Evolutionary conservation across 169 alveolate genomes (phyloP).

Genomic region (Cryptosporidium ryanae): DNA sequence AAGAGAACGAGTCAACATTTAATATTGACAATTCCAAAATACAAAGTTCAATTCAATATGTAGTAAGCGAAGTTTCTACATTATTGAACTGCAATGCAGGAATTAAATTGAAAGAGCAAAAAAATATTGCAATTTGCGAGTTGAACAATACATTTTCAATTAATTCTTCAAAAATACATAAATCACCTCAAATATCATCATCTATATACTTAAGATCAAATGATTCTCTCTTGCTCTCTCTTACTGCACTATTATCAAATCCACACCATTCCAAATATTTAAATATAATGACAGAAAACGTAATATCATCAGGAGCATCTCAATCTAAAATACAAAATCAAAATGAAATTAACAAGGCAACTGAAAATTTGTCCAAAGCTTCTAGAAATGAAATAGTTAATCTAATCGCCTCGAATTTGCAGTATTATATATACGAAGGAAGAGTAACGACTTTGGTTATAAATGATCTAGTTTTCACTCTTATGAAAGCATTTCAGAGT

Average conservation of each 20-base stretch:
- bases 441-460: conserved; percentile 26
- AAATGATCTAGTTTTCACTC: conserved; percentile 55
- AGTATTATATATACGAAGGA: conserved; percentile 54
- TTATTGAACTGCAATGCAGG: conserved; percentile 10
- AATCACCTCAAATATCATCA: conserved; percentile 54
- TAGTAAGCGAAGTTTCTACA: conserved; percentile 58
- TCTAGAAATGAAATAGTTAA: conserved; percentile 10
- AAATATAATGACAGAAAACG: conserved; percentile 42
- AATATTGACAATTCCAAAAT: conserved; percentile 2
- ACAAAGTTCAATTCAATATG: conserved; percentile 48
- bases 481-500: conserved; percentile 44
- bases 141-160: neutral
- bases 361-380: conserved; percentile 7
- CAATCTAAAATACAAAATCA: conserved; percentile 7
- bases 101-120: conserved; percentile 19
- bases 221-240: conserved; percentile 53
- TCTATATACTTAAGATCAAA: conserved; percentile 19
- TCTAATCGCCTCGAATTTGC: conserved; percentile 60
- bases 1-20: neutral
- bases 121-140: neutral
- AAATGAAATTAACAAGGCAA: neutral
- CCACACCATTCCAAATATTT: conserved; percentile 59
- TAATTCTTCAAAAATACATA: conserved; percentile 10
- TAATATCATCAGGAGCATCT: neutral
- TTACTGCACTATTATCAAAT: conserved; percentile 67